These are phyloP conservation scores for Trichoderma endophyticum DNA, from an alignment of 2,329 filamentous ascomycete genomes.

Conservation along the genomic window DNA sequence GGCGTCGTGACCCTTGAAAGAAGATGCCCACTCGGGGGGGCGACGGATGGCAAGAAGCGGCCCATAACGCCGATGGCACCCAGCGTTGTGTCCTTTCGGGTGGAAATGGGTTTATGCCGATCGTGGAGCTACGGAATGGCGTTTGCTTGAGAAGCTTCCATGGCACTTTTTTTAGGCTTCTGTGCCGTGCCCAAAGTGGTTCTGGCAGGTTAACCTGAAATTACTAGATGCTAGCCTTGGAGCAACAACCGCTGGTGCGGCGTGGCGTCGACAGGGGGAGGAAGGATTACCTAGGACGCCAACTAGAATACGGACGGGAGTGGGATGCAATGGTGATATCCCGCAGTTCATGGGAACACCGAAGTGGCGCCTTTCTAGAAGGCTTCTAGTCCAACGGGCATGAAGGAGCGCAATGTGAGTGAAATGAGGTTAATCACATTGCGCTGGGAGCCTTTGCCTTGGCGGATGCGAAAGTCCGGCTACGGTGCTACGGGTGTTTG, in stretches of 20 bases:
- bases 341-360: not conserved
- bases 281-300: not conserved
- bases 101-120: constrained; percentile 9
- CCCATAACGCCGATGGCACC: constrained; percentile 13
- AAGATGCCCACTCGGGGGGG: not conserved
- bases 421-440: constrained; percentile 8
- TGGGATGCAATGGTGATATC: not conserved
- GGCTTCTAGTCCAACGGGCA: constrained; percentile 8
- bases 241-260: not conserved
- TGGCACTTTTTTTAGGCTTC: not conserved
- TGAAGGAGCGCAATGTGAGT: constrained; percentile 11
- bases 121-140: constrained; percentile 8
- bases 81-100: not conserved
- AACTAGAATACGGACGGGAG: not conserved
- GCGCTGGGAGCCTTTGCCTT: not conserved
- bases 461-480: not conserved
- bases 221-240: not conserved
- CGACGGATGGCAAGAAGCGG: not conserved
- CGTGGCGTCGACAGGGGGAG: not conserved
- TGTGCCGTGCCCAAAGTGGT: not conserved
- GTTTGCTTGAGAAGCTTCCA: not conserved
- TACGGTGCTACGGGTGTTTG: not conserved
- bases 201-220: not conserved
- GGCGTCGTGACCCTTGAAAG: constrained; percentile 4
- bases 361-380: constrained; percentile 8